phyloP scores from a whole-genome alignment of 257 asterid species.

The Forsythia suspensa region DNA sequence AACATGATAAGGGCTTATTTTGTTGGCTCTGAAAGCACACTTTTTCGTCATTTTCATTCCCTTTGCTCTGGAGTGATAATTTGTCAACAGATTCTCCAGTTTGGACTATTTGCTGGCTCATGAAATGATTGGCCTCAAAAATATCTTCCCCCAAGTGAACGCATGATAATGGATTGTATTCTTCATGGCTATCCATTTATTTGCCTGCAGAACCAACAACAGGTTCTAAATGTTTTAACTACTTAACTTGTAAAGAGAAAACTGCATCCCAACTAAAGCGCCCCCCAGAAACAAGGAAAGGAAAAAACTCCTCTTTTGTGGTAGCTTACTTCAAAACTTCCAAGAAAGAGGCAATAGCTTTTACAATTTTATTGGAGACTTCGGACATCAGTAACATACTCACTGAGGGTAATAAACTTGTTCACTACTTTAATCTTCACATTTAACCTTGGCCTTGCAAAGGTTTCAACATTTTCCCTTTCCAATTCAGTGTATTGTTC shows the following conservation, averaged over 20 bases:
- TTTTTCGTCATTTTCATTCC: slow-evolving; percentile 29
- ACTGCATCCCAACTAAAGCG: neutral
- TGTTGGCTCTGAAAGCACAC: slow-evolving; percentile 19
- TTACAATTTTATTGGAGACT: neutral
- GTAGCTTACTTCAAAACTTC: neutral
- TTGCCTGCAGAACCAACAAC: slow-evolving; percentile 20
- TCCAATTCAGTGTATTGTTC: neutral
- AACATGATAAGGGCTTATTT: slow-evolving; percentile 25
- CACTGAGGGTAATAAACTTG: neutral
- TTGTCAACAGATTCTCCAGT: slow-evolving; percentile 34
- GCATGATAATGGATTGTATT: slow-evolving; percentile 25
- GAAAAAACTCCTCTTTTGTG: neutral
- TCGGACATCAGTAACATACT: neutral
- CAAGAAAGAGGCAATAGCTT: neutral
- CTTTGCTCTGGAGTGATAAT: slow-evolving; percentile 30
- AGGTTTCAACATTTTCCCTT: neutral
- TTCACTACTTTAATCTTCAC: neutral
- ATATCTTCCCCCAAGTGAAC: slow-evolving; percentile 27
- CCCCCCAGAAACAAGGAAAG: neutral
- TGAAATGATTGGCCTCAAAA: slow-evolving; percentile 21
- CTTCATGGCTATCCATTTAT: slow-evolving; percentile 34
- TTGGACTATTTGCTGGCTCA: slow-evolving; percentile 10
- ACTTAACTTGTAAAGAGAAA: neutral
- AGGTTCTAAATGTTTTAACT: slow-evolving; percentile 15
- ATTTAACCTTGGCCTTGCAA: neutral